Percentiles rank a stretch among this genome's conserved stretches.
These are phyloP conservation scores for Phascolomyces articulosus DNA, from an alignment of 371 early-diverging fungal genomes.

Conservation along the genomic window DNA sequence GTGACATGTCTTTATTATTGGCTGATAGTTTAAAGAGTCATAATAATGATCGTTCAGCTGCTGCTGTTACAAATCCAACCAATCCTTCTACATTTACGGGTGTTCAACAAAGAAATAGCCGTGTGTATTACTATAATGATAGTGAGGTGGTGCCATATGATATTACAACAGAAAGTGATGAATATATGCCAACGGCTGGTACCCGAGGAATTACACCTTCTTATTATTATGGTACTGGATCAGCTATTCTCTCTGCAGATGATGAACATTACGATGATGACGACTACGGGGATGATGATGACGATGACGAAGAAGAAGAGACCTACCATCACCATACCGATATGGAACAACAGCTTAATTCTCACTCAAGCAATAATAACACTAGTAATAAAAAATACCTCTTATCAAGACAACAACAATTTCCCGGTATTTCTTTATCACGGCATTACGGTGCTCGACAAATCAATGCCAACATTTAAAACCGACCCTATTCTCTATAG, in stretches of 20 bases:
- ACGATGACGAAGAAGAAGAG: background rate
- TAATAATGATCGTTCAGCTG: background rate
- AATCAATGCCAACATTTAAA: conserved; percentile 13
- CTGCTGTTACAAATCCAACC: conserved; percentile 2
- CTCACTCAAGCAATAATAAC: too few relatives aligned
- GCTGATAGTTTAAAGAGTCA: background rate
- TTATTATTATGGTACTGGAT: conserved; percentile 5
- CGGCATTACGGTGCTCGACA: conserved; percentile 14
- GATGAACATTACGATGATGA: background rate
- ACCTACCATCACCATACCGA: too few relatives aligned
- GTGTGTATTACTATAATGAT: conserved; percentile 1
- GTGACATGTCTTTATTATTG: background rate
- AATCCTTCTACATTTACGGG: background rate
- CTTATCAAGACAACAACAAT: background rate
- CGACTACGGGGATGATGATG: background rate
- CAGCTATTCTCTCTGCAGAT: background rate
- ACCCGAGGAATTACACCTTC: background rate
- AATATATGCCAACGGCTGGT: conserved; percentile 1
- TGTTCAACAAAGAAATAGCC: conserved; percentile 8
- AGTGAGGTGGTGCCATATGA: conserved; percentile 15
- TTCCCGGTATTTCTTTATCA: background rate
- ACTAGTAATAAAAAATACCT: background rate
- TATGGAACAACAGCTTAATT: too few relatives aligned
- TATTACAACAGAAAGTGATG: conserved; percentile 8
- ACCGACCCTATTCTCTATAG: background rate